A percentile compares a stretch with the other conserved stretches of the same genome.
Evolutionary conservation across 306 rosid genomes (phyloP).

Genomic region (Castanospermum australe): DNA sequence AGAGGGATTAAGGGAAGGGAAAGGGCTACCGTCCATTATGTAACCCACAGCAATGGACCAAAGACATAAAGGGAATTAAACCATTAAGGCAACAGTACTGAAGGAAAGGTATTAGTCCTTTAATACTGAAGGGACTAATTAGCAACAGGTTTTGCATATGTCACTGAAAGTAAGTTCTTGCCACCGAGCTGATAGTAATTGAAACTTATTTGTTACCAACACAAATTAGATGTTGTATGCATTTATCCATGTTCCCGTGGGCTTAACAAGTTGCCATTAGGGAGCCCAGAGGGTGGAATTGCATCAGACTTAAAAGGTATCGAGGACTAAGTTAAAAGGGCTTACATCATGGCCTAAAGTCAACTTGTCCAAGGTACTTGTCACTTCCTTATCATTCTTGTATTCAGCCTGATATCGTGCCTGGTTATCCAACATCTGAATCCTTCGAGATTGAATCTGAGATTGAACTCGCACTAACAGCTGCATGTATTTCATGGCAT

Average conservation of each 20-base stretch:
- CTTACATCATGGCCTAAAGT: conserved; percentile 64
- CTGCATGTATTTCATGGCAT: conserved; percentile 98
- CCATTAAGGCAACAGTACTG: not conserved
- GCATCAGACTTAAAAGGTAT: not conserved
- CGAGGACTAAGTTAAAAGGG: conserved; percentile 16
- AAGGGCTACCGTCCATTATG: not conserved
- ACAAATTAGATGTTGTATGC: too few relatives aligned
- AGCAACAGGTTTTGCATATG: too few relatives aligned
- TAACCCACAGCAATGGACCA: not conserved
- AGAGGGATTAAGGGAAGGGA: not conserved
- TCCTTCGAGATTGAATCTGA: conserved; percentile 90
- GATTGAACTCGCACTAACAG: conserved; percentile 90
- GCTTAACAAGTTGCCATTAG: not conserved
- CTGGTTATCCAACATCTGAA: conserved; percentile 89
- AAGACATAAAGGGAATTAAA: not conserved
- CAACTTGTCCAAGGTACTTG: conserved; percentile 65
- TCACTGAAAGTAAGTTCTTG: too few relatives aligned
- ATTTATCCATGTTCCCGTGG: not conserved
- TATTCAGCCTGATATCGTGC: conserved; percentile 70
- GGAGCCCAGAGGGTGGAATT: not conserved
- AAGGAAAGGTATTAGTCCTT: not conserved
- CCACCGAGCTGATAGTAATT: too few relatives aligned
- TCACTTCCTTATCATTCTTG: conserved; percentile 66
- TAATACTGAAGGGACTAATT: not conserved
- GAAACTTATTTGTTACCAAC: too few relatives aligned